Percentiles rank a stretch among this genome's conserved stretches.
Conservation (phyloP, 2,329 filamentous ascomycete genomes). For the Xylaria sp. region DNA sequence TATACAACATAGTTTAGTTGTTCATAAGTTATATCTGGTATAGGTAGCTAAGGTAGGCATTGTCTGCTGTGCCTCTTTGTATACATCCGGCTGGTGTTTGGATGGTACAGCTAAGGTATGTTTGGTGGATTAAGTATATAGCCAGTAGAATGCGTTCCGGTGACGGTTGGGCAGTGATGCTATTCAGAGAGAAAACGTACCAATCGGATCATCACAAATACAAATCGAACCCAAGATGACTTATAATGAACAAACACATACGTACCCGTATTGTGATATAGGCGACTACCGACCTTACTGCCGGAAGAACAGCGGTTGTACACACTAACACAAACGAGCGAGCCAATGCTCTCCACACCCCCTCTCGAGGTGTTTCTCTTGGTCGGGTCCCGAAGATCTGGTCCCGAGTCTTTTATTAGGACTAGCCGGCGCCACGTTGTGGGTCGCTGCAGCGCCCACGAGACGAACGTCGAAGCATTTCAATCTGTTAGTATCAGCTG, state of each 20-base stretch:
- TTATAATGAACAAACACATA: neutral
- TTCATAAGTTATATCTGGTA: neutral
- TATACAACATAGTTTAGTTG: neutral
- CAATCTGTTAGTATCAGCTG: slow-evolving; percentile 7
- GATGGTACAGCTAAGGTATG: neutral
- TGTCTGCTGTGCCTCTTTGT: slow-evolving; percentile 3
- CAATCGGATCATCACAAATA: neutral
- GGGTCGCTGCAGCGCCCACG: slow-evolving; percentile 28
- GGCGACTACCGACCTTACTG: too few relatives aligned
- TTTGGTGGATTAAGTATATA: neutral
- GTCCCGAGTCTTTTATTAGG: slow-evolving; percentile 48
- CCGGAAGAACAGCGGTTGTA: neutral
- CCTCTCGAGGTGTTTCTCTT: neutral
- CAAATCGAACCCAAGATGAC: neutral
- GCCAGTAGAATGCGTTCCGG: neutral
- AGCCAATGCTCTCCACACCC: slow-evolving; percentile 1
- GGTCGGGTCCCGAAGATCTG: slow-evolving; percentile 49
- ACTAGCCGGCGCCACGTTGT: slow-evolving; percentile 43
- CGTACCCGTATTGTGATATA: neutral
- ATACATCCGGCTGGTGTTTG: neutral
- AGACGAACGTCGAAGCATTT: slow-evolving; percentile 10
- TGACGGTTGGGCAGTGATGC: neutral
- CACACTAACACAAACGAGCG: neutral
- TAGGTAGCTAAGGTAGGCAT: neutral
- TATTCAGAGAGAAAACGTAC: neutral